A percentile compares a stretch with the other conserved stretches of the same genome.
Evolutionary conservation across 164 flowering plant species (phyloP).

Genomic region (Stephania cephalantha): DNA sequence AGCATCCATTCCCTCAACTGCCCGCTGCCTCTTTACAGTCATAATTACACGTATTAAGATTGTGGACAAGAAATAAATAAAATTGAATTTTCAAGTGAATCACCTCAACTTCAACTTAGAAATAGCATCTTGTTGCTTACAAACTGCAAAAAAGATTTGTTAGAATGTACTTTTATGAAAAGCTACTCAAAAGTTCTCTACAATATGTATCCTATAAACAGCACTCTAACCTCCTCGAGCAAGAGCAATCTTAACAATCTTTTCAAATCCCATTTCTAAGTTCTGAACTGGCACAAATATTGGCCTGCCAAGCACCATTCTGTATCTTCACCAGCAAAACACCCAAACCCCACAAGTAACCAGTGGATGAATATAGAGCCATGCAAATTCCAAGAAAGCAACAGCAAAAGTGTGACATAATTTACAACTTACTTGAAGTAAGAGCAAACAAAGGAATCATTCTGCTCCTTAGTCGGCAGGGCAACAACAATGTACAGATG

Average conservation of each 20-base stretch:
- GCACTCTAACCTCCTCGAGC: constrained; percentile 65
- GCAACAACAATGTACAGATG: constrained; percentile 63
- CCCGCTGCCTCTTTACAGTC: constrained; percentile 47
- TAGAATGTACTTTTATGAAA: constrained; percentile 3
- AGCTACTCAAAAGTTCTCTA: not conserved
- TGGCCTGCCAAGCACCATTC: constrained; percentile 77
- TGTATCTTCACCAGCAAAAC: constrained; percentile 36
- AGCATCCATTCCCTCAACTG: constrained; percentile 61
- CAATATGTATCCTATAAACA: not conserved
- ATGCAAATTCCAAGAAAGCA: not conserved
- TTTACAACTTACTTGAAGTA: constrained; percentile 64
- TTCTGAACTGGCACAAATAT: constrained; percentile 72
- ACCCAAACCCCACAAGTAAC: not conserved
- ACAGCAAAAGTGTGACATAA: not conserved
- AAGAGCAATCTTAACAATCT: constrained; percentile 83
- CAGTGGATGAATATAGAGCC: not conserved
- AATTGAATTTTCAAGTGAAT: constrained; percentile 17
- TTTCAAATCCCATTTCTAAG: constrained; percentile 93
- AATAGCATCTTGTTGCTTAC: constrained; percentile 53
- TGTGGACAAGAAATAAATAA: not conserved
- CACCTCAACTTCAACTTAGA: constrained; percentile 76
- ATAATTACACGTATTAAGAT: constrained; percentile 16
- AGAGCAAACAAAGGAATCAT: constrained; percentile 66
- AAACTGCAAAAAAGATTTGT: constrained; percentile 38
- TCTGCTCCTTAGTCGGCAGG: constrained; percentile 65